Conservation (phyloP, 768 basidiomycete species). For the Austroboletus eburneus region DNA sequence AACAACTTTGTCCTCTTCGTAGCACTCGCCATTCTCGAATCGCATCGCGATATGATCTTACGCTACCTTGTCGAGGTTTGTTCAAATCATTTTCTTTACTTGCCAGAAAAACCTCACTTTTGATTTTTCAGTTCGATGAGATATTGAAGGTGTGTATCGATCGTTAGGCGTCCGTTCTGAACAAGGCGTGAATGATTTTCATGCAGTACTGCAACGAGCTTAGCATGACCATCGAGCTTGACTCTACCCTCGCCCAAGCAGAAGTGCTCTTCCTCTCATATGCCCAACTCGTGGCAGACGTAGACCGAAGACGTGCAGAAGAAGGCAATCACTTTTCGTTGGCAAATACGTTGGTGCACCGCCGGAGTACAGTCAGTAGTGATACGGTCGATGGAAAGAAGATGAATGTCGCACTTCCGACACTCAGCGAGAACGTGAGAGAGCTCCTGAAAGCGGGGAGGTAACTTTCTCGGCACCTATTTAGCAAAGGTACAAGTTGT, state of each 20-base stretch:
- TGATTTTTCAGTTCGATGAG: constrained; percentile 55
- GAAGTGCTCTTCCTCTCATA: constrained; percentile 96
- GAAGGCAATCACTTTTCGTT: constrained; percentile 27
- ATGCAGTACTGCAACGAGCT: constrained; percentile 87
- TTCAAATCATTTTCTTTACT: constrained; percentile 3
- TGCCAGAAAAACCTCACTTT: constrained; percentile 2
- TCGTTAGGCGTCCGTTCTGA: neutral
- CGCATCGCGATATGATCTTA: constrained; percentile 91
- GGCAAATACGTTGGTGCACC: constrained; percentile 32
- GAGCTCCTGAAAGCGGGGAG: constrained; percentile 51
- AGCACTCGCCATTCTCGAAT: constrained; percentile 90
- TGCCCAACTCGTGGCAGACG: constrained; percentile 80
- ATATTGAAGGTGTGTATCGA: constrained; percentile 25
- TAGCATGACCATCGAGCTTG: constrained; percentile 96
- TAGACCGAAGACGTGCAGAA: constrained; percentile 76
- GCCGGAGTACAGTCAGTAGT: constrained; percentile 16
- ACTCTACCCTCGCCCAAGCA: constrained; percentile 91
- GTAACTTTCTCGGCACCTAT: constrained; percentile 11
- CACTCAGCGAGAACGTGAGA: constrained; percentile 59
- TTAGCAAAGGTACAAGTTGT: constrained; percentile 5
- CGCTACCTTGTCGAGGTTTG: constrained; percentile 91
- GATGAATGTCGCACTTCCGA: constrained; percentile 39
- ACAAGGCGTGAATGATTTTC: constrained; percentile 5
- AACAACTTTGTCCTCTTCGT: constrained; percentile 88
- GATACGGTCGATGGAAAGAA: constrained; percentile 11